Conservation (phyloP, 257 asterid species). For the Nicotiana noctiflora region DNA sequence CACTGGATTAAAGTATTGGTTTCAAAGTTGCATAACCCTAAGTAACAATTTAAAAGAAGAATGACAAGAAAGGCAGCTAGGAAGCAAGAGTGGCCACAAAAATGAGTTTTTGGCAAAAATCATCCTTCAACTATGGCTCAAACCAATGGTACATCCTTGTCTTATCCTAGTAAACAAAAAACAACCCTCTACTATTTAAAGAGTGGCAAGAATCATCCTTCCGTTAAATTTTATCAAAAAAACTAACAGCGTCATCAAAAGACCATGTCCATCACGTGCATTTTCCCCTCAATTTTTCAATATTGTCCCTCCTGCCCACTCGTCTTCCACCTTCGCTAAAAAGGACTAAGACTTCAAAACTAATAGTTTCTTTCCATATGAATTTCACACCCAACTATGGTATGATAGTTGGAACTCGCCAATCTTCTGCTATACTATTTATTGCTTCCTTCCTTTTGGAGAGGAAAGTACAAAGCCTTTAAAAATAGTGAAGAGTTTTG, state of each 20-base stretch:
- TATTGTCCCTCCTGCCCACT: too few relatives aligned
- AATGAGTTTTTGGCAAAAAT: too few relatives aligned
- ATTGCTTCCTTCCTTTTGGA: not conserved
- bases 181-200: too few relatives aligned
- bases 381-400: too few relatives aligned
- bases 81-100: not conserved
- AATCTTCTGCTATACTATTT: not conserved
- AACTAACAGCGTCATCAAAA: too few relatives aligned
- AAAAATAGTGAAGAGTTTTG: not conserved
- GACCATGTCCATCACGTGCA: too few relatives aligned
- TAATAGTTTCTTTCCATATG: too few relatives aligned
- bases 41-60: not conserved
- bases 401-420: not conserved
- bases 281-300: too few relatives aligned
- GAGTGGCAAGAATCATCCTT: too few relatives aligned
- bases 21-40: not conserved
- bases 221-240: too few relatives aligned
- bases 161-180: not conserved
- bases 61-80: not conserved
- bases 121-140: not conserved
- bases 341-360: too few relatives aligned
- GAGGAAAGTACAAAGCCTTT: not conserved
- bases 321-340: too few relatives aligned
- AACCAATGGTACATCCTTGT: not conserved
- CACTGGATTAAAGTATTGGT: not conserved